Evolutionary conservation across 805 yeast genomes (phyloP), one percentile per base, ranked within the genome.

Genomic region (Lipomyces spencermartinsiae): DNA sequence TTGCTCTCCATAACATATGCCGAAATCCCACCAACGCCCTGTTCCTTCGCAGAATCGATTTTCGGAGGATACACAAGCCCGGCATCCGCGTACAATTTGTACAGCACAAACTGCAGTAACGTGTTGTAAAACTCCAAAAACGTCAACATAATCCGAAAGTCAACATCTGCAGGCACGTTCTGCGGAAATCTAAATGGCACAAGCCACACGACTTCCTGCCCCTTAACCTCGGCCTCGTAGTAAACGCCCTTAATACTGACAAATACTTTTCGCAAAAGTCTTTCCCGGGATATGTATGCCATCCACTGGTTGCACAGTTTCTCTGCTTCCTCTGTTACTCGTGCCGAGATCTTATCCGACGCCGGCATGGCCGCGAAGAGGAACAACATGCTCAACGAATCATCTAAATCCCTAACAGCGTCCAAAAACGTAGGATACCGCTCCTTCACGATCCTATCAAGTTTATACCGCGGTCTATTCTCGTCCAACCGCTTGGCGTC

Each of bases 121-220:
- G 98, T 94, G 22, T 97, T 89, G 82, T 95, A 95, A 80, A 95
- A 93, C 81, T 95, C 99, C 77, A 95, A 85, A 81, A 95, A 95
- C 0, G 98, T 94, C 76, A 92, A 84, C 99, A 95, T 95, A 82
- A 95, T 92, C 80, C 95, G 86, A 83, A 95, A 94, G 81, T 95
- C 99, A 68, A 95, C 88, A 79, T 95, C 98, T 58, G 89, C 81
- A 59, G 99, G 98, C 73, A 95, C 90, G 79, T 91, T 91, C 79
- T 94, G 97, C 22, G 99, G 97, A 83, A 93, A 95, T 80, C 93
- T 95, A 85, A 89, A 95, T 31, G 99, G 99, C 59, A 92, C 97
- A 68, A 95, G 86, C 99, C 99, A 95, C 80, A 94, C 86, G 58
- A 95, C 85, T 73, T 92, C 97, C 79, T 93, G 97, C 73, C 99